phyloP scores from a whole-genome alignment of 495 filamentous ascomycete genomes.

The Neurospora sp. region DNA sequence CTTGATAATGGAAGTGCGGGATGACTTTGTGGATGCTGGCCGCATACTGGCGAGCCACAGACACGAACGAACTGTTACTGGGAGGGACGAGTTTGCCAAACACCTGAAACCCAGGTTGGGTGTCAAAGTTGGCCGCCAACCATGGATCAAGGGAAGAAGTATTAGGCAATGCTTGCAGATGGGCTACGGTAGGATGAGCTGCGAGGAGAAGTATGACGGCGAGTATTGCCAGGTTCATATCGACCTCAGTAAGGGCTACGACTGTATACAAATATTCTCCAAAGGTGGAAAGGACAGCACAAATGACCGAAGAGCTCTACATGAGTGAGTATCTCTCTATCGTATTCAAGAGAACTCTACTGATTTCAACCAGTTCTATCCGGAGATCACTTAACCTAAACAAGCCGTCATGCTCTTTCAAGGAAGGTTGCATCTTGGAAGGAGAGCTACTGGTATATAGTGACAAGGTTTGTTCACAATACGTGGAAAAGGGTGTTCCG shows the following conservation, averaged over 20 bases:
- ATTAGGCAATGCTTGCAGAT: constrained; percentile 66
- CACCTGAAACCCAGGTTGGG: constrained; percentile 53
- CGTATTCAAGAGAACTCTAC: neutral
- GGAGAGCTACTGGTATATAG: constrained; percentile 75
- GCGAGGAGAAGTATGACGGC: constrained; percentile 79
- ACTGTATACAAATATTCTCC: constrained; percentile 69
- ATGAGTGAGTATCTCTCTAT: constrained; percentile 32
- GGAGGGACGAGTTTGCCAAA: constrained; percentile 10
- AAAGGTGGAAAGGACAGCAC: constrained; percentile 90
- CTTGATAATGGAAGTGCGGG: constrained; percentile 55
- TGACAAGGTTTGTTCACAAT: constrained; percentile 34
- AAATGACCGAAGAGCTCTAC: constrained; percentile 49
- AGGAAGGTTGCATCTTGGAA: constrained; percentile 61
- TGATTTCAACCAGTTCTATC: constrained; percentile 29
- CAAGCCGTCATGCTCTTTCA: constrained; percentile 43
- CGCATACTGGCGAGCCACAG: constrained; percentile 17
- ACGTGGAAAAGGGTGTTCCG: neutral
- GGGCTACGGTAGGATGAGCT: constrained; percentile 49
- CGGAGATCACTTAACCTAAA: constrained; percentile 49
- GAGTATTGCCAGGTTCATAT: constrained; percentile 86
- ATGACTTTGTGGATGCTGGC: constrained; percentile 33
- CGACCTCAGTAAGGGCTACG: constrained; percentile 44
- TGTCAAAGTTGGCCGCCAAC: constrained; percentile 63
- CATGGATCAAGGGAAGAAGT: constrained; percentile 64
- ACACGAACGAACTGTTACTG: constrained; percentile 12